Evolutionary conservation across 73 alveolate genomes (phyloP), one percentile per base, ranked within the genome.

Genomic region (Uronychia setigera): DNA sequence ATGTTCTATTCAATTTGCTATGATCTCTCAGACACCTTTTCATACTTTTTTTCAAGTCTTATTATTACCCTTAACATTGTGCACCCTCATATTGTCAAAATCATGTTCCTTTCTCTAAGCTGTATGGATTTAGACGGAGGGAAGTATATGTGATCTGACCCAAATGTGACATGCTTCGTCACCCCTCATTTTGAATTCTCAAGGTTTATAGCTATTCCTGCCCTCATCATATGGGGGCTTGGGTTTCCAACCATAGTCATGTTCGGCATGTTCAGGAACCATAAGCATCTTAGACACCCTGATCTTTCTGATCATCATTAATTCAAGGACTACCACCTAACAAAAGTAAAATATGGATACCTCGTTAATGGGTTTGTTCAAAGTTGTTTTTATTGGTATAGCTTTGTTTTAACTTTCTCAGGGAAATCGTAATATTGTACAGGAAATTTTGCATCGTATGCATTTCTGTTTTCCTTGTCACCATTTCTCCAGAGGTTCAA

Each of bases 401-500:
- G n/a, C 5, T 19, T 46, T 19, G 5, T 11, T 19, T 46, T 5
- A 46, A 46, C n/a, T n/a, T 11, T 11, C 5, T 11, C 5, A 46
- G 67, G 67, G 79, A 67, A 67, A 67, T 67, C 29, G 32, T 67
- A 5, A 67, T 67, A 1, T 26, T 67, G 32, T 67, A 67, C 79
- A 25, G 79, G 29, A 67, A 67, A 67, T 26, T 67, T 30, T 13
- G 5, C 14, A 25, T 67, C 32, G 79, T 67, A 26, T 67, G 79
- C 32, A 26, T 28, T 25, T 67, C 79, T 26, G 79, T 67, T 1
- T 67, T 67, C 30, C 79, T 67, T 67, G 32, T 25, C 32, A 13
- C 79, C 29, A 26, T 67, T 5, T 67, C 79, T 13, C 79, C 79
- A 13, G 79, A 67, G 79, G 30, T 67, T 26, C 79, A 67, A 67